These are phyloP conservation scores for Lactuca saligna DNA, from an alignment of 129 eudicot species.

Conservation along the genomic window DNA sequence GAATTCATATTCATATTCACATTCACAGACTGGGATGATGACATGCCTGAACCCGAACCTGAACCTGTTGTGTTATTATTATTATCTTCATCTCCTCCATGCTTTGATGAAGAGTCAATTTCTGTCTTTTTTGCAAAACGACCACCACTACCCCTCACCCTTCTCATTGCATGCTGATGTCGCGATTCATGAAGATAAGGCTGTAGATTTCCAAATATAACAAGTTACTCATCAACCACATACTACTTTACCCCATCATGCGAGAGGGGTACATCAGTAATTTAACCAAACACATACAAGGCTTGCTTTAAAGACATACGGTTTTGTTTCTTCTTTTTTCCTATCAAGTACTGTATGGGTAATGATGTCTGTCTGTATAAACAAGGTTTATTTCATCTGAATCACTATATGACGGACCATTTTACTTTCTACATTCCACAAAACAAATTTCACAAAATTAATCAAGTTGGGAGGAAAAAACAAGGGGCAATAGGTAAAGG, in stretches of 20 bases:
- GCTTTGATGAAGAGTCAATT: constrained; percentile 33
- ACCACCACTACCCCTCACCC: constrained; percentile 79
- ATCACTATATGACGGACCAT: too few species aligned
- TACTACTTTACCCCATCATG: too few species aligned
- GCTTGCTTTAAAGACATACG: too few species aligned
- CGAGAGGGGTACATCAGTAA: not conserved
- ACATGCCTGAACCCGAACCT: constrained; percentile 6
- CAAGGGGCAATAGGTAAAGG: too few species aligned
- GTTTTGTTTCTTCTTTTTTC: too few species aligned
- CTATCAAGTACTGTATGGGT: too few species aligned
- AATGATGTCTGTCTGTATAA: too few species aligned
- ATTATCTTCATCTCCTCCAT: not conserved
- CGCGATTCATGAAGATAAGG: constrained; percentile 95
- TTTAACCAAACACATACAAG: not conserved
- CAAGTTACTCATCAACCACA: too few species aligned
- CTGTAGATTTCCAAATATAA: constrained; percentile 35
- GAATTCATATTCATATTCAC: constrained; percentile 5
- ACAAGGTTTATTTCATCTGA: too few species aligned
- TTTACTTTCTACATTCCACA: too few species aligned
- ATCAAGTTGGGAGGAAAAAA: too few species aligned
- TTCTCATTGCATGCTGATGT: constrained; percentile 90
- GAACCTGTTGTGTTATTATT: not conserved
- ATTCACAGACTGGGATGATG: constrained; percentile 33
- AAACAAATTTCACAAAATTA: too few species aligned
- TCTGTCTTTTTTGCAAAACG: constrained; percentile 82